Evolutionary conservation across 768 basidiomycete genomes (phyloP).

Genomic region (Serendipita vermifera): DNA sequence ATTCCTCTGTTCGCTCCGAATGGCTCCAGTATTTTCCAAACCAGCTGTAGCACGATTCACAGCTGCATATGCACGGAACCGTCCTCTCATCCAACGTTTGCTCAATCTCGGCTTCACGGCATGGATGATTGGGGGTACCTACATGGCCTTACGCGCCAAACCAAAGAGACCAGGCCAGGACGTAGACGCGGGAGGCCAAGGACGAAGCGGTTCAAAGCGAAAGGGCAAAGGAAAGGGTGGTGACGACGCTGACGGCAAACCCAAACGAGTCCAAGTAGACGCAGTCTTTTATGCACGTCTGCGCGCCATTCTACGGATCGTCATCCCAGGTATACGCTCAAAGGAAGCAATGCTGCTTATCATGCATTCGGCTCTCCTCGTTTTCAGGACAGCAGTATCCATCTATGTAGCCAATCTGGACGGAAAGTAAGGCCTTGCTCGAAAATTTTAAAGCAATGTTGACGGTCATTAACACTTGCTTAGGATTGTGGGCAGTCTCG

Average conservation of each 20-base stretch:
- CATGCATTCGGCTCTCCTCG: conserved; percentile 79
- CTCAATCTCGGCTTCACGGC: conserved; percentile 57
- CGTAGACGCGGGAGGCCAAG: conserved; percentile 35
- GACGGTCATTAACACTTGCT: neutral
- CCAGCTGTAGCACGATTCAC: conserved; percentile 9
- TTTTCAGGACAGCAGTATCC: conserved; percentile 83
- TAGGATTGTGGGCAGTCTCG: conserved; percentile 90
- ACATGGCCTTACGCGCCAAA: conserved; percentile 35
- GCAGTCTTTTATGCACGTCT: conserved; percentile 80
- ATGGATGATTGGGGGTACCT: conserved; percentile 26
- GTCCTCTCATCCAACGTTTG: conserved; percentile 58
- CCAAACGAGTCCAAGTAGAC: conserved; percentile 49
- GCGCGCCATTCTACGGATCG: conserved; percentile 62
- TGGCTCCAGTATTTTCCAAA: conserved; percentile 8
- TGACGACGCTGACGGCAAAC: neutral
- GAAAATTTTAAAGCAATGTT: neutral
- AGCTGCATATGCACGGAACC: conserved; percentile 40
- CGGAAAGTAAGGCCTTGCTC: conserved; percentile 49
- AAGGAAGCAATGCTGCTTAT: conserved; percentile 78
- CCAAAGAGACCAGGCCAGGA: conserved; percentile 50
- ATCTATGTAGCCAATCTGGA: conserved; percentile 91
- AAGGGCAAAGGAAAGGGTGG: conserved; percentile 24
- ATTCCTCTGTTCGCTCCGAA: neutral
- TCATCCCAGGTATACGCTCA: conserved; percentile 72
- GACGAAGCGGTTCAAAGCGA: conserved; percentile 21